Conservation (phyloP, 192 early-diverging fungal genomes). For the Gryganskiella cystojenkinii region DNA sequence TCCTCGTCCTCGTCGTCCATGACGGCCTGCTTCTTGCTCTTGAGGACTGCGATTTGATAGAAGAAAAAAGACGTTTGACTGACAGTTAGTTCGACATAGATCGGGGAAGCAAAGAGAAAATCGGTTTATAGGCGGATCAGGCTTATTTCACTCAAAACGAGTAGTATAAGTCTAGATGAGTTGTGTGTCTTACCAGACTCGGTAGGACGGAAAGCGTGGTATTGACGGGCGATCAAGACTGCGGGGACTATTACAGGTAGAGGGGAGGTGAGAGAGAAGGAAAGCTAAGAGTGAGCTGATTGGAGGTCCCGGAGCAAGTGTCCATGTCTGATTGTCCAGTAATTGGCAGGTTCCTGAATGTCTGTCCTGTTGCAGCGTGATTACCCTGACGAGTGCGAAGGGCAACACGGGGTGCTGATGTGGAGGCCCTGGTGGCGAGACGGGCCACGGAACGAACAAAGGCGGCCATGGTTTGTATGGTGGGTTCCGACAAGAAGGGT, state of each 20-base stretch:
- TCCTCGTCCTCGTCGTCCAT: slow-evolving; percentile 49
- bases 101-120: too few relatives aligned
- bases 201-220: slow-evolving; percentile 47
- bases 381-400: not conserved
- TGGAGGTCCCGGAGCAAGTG: not conserved
- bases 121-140: too few relatives aligned
- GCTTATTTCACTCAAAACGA: too few relatives aligned
- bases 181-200: slow-evolving; percentile 27
- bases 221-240: slow-evolving; percentile 35
- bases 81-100: too few relatives aligned
- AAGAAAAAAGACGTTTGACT: not conserved
- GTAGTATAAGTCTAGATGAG: too few relatives aligned
- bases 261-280: not conserved
- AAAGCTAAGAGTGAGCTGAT: too few relatives aligned
- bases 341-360: not conserved
- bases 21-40: slow-evolving; percentile 49
- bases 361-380: not conserved
- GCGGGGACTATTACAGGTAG: slow-evolving; percentile 21
- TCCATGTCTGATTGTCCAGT: not conserved
- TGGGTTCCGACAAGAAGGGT: too few relatives aligned
- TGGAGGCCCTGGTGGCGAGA: slow-evolving; percentile 23
- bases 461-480: slow-evolving; percentile 34
- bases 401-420: too few relatives aligned
- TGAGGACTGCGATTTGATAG: slow-evolving; percentile 10
- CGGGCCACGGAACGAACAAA: slow-evolving; percentile 43